phyloP scores from a whole-genome alignment of 805 yeast species.

The Metschnikowia lachancei region DNA sequence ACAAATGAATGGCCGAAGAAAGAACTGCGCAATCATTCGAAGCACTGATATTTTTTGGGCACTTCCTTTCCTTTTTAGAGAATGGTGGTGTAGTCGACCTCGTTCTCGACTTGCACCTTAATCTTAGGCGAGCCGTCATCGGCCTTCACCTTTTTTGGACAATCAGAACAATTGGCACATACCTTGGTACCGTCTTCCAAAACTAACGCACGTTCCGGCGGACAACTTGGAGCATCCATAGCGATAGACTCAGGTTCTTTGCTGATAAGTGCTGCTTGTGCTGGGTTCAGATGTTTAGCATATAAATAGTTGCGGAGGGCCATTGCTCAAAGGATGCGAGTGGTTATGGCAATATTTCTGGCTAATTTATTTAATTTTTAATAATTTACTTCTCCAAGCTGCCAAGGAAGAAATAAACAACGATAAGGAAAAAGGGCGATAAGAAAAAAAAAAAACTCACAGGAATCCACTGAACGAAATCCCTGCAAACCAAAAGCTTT shows the following conservation, averaged over 20 bases:
- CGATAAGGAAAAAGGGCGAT: neutral
- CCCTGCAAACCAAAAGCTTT: neutral
- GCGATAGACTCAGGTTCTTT: constrained; percentile 10
- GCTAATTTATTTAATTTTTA: neutral
- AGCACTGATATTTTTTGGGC: neutral
- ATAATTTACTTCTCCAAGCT: no score
- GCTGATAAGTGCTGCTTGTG: constrained; percentile 18
- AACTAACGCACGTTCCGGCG: constrained; percentile 15
- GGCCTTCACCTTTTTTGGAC: constrained; percentile 21
- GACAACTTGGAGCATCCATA: constrained; percentile 4
- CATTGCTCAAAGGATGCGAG: constrained; percentile 20
- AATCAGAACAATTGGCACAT: constrained; percentile 33
- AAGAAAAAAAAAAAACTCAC: neutral
- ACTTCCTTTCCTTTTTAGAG: neutral
- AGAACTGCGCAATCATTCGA: neutral
- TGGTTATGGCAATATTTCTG: constrained; percentile 12
- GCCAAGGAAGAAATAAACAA: neutral
- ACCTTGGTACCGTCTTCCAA: constrained; percentile 25
- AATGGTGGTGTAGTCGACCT: constrained; percentile 11
- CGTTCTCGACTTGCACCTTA: constrained; percentile 14
- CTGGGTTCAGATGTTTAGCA: constrained; percentile 35
- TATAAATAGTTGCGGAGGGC: constrained; percentile 43
- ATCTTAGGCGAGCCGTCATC: constrained; percentile 16
- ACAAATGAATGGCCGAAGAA: neutral
- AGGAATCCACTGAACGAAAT: no score